Evolutionary conservation across 495 filamentous ascomycete species (phyloP).

Genomic region (Bombardia bombarda): DNA sequence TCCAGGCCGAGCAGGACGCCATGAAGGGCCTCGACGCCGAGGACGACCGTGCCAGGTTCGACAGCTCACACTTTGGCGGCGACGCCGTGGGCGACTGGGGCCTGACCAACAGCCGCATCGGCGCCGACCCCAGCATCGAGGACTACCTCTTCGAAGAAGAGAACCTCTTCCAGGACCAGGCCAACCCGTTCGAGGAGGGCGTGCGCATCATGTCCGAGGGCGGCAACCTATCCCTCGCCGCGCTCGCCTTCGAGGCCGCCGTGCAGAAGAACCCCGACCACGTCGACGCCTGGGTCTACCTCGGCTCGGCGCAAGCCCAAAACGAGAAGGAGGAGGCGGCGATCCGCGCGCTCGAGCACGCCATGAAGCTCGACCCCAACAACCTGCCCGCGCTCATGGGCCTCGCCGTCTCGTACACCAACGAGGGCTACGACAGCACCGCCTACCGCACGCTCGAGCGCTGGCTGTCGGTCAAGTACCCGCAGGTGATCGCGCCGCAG

Average conservation of each 20-base stretch:
- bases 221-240: conserved; percentile 88
- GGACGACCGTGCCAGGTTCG: conserved; percentile 54
- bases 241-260: conserved; percentile 94
- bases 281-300: conserved; percentile 84
- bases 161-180: conserved; percentile 70
- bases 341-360: conserved; percentile 94
- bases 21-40: conserved; percentile 61
- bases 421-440: conserved; percentile 95
- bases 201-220: conserved; percentile 83
- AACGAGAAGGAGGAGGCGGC: conserved; percentile 97
- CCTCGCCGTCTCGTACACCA: conserved; percentile 95
- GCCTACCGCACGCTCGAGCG: conserved; percentile 95
- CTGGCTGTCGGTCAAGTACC: conserved; percentile 92
- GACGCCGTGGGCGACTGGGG: conserved; percentile 59
- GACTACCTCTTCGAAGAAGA: conserved; percentile 93
- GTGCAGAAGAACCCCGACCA: conserved; percentile 83
- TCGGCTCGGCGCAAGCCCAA: conserved; percentile 88
- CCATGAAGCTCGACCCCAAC: conserved; percentile 74
- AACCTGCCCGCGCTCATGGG: conserved; percentile 91
- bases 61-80: conserved; percentile 60
- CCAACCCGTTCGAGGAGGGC: conserved; percentile 82
- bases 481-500: conserved; percentile 58
- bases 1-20: conserved; percentile 70
- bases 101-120: conserved; percentile 31
- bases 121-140: conserved; percentile 65